Base-by-base conservation (phyloP, 1,139 yeast species). In the Meyerozyma athensensis region DNA sequence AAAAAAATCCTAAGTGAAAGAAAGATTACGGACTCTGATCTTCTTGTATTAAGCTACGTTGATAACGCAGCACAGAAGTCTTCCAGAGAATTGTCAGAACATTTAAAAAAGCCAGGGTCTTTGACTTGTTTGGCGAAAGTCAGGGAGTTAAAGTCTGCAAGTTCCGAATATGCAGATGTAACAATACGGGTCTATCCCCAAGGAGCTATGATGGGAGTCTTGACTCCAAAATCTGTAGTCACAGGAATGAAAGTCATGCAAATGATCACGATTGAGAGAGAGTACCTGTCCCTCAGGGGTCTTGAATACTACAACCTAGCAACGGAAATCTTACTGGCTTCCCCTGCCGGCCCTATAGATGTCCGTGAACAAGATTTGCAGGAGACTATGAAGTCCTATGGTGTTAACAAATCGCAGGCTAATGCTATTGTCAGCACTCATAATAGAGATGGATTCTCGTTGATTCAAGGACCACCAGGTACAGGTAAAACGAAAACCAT, bases 401-500 rank as follows among this genome's bases (percentile, higher is more conserved):
- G 73, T 21, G 84, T 89, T 23, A 94, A 94, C 59, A 73, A 73
- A 26, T 90, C 97, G 0, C 98, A 94, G 59, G 97, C 97, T 0
- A 70, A 63, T 34, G 98, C 98, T 0, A 86, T 92, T 41, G 68
- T 81, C 22, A 86, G 90, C 1, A 75, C 96, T 0, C 77, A 79
- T 34, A 58, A 67, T 19, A 70, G 76, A 7, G 68, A 67, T 3
- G 99, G 98, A 0, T 87, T 94, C 55, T 83, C 95, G 0, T 68
- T 92, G 37, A 89, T 92, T 56, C 98, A 92, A 63, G 99, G 98
- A 42, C 97, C 97, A 1, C 97, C 97, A 0, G 97, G 97, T 62
- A 92, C 98, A 0, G 98, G 98, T 66, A 94, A 94, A 58, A 94
- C 99, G 1, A 94, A 92, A 55, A 94, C 99, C 0, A 92, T 94